Conservation (phyloP, 441 rosid genomes). For the Arabidopsis hybrid region DNA sequence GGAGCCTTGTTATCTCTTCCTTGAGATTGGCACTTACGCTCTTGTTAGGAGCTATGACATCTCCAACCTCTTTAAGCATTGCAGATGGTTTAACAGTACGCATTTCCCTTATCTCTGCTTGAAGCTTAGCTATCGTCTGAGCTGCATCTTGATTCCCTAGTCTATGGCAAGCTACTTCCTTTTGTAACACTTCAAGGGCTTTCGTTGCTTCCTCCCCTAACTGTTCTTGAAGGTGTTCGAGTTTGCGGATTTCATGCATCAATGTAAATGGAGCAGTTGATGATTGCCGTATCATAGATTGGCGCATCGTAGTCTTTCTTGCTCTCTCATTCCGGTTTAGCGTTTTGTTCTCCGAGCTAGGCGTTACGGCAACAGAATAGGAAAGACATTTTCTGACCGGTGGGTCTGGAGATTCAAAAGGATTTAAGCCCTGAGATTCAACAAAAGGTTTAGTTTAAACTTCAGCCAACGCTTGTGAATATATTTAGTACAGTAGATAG, state of each 20-base stretch:
- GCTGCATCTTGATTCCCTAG: conserved; percentile 99
- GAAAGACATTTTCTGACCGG: conserved; percentile 90
- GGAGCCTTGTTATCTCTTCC: conserved; percentile 97
- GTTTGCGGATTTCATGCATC: conserved; percentile 99
- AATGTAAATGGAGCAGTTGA: conserved; percentile 93
- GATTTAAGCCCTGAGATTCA: conserved; percentile 56
- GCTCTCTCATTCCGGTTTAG: conserved; percentile 56
- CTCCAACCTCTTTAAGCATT: conserved; percentile 62
- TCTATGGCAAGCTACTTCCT: conserved; percentile 97
- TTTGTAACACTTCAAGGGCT: conserved; percentile 94
- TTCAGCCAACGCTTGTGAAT: conserved; percentile 33
- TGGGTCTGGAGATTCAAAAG: conserved; percentile 65
- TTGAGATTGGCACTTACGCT: conserved; percentile 94
- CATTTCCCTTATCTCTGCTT: conserved; percentile 96
- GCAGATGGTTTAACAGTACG: conserved; percentile 57
- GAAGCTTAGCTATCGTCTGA: conserved; percentile 94
- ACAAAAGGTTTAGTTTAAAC: conserved; percentile 22
- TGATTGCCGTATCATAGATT: conserved; percentile 93
- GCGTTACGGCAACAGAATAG: conserved; percentile 65
- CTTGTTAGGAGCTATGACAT: conserved; percentile 66
- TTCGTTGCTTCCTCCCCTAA: conserved; percentile 96
- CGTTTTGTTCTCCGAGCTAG: conserved; percentile 65
- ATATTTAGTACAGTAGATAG: conserved; percentile 9
- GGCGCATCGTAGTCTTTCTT: conserved; percentile 72
- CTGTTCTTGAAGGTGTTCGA: conserved; percentile 98